Base-by-base conservation (phyloP, 2,329 filamentous ascomycete species). In the Furcasterigmium furcatum region DNA sequence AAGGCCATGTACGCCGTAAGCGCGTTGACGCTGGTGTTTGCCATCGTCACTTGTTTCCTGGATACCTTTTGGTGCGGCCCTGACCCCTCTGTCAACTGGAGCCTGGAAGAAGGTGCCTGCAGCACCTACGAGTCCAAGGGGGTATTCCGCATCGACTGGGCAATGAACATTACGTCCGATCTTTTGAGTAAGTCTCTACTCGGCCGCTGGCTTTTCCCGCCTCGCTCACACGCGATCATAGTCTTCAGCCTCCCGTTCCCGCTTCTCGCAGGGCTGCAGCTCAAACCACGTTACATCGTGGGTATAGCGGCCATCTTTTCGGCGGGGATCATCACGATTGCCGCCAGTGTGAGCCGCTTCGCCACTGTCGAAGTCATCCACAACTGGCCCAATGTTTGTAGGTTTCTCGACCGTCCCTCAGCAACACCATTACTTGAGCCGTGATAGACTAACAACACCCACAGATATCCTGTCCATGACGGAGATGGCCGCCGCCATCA, bases 51-150 rank as follows among this genome's bases (percentile, higher is more conserved):
- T 4, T 54, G 47, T 10, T 52, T 60, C 2, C 13, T 61, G 40
- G 59, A 61, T 32, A 62, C 59, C 0, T 62, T 62, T n/a, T 62
- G 58, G 57, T 61, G 59, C n/a, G 59, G 59, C 1, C 3, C 44
- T 2, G 46, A 62, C 2, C 57, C 59, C 4, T 38, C 59, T 1
- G 47, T 62, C 9, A 61, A 61, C 29, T 61, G 57, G 59, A 47
- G 55, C 3, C 27, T 51, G 1, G 42, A 61, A 3, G 18, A 27
- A 46, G 52, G 56, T 3, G 39, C 36, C 2, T 62, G 58, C 46
- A 57, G 45, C 3, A 58, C 53, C 0, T 62, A 55, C 29, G 53
- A 53, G 14, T 61, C 58, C 1, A 61, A 55, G 43, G 35, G 40
- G 0, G 53, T 61, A 2, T 57, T 58, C 4, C 59, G 54, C 3